Conservation (phyloP, 257 asterid species). For the Leonotis leonurus region DNA sequence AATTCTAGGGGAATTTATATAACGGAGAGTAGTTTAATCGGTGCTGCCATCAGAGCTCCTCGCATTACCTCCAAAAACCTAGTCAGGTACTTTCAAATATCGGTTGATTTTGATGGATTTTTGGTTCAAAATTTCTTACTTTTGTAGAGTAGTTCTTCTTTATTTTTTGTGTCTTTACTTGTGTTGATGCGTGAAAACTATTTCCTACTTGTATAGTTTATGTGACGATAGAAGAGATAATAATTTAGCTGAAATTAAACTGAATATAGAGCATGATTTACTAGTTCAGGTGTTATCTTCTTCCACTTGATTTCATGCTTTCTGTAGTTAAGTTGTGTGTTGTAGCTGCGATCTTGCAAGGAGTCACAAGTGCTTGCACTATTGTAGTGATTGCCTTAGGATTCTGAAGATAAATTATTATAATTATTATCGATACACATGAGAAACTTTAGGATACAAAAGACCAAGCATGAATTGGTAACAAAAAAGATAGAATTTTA, state of each 20-base stretch:
- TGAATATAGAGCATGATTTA: neutral
- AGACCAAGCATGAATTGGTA: too few species aligned
- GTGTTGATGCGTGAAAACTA: neutral
- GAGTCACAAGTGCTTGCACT: neutral
- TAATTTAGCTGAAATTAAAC: neutral
- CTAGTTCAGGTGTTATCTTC: neutral
- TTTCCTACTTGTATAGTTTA: neutral
- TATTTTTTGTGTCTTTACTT: too few species aligned
- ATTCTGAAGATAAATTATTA: neutral
- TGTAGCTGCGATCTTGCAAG: neutral
- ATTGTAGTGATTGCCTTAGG: neutral
- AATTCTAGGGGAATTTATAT: constrained; percentile 60
- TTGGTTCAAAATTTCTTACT: neutral
- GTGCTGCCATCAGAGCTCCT: constrained; percentile 80
- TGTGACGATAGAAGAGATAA: neutral
- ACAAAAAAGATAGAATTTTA: neutral
- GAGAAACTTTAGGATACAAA: too few species aligned
- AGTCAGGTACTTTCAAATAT: constrained; percentile 38
- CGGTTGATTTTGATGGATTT: neutral
- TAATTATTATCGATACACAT: too few species aligned
- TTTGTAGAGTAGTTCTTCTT: neutral
- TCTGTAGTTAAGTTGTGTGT: neutral
- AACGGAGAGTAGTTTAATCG: constrained; percentile 74
- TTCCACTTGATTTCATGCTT: neutral
- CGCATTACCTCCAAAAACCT: constrained; percentile 75